A percentile compares a stretch with the other conserved stretches of the same genome.
Evolutionary conservation across 192 early-diverging fungal species (phyloP).

Genomic region (Gonapodya sp.): DNA sequence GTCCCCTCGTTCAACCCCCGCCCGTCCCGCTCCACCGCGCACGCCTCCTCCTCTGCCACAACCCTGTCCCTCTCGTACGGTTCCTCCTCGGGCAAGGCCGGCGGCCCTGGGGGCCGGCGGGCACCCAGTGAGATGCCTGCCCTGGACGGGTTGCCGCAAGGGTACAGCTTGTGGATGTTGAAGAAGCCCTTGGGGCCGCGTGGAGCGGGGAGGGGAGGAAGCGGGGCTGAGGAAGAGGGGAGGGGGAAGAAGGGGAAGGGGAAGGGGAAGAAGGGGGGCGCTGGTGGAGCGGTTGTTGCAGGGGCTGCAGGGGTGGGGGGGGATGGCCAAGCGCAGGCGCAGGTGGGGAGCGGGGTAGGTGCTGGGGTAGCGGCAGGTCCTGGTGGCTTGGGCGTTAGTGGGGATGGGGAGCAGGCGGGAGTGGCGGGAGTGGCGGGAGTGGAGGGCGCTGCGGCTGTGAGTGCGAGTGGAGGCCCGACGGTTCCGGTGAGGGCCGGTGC

Average conservation of each 20-base stretch:
- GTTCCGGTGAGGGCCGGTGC: neutral
- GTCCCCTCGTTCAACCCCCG: neutral
- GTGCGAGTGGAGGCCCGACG: too few relatives aligned
- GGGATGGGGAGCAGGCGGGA: neutral
- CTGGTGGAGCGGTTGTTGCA: neutral
- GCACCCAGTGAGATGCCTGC: neutral
- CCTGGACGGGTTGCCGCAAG: neutral
- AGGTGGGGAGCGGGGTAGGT: neutral
- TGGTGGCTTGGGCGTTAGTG: neutral
- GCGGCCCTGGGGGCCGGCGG: neutral
- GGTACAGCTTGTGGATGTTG: neutral
- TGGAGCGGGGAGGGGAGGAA: neutral
- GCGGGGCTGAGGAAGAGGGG: neutral
- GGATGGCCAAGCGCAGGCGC: too few relatives aligned
- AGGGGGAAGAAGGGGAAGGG: neutral
- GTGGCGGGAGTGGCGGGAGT: neutral
- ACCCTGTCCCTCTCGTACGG: neutral
- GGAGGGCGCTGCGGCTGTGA: neutral
- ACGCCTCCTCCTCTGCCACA: neutral
- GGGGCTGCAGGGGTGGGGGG: neutral
- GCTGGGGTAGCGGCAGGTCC: neutral
- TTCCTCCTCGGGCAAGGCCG: neutral
- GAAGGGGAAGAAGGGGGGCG: neutral
- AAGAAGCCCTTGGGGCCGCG: neutral
- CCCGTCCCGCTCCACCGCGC: neutral